These are phyloP conservation scores for Cucumis melo DNA, from an alignment of 306 rosid species.

Conservation along the genomic window DNA sequence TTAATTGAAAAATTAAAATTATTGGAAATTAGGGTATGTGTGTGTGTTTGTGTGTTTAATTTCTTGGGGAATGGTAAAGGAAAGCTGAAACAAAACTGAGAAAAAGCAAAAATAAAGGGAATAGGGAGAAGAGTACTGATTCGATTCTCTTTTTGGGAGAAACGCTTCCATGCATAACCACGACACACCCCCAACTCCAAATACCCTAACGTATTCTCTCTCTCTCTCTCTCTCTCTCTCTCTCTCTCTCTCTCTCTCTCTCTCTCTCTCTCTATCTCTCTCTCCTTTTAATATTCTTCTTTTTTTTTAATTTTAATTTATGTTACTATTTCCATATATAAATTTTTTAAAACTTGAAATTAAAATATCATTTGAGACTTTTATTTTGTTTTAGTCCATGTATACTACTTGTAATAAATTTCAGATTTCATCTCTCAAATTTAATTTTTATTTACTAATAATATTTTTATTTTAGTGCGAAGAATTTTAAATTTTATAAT, in stretches of 20 bases:
- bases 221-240: neutral
- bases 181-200: constrained; percentile 15
- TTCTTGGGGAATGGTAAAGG: constrained; percentile 88
- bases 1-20: too few relatives aligned
- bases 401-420: too few relatives aligned
- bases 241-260: constrained; percentile 8
- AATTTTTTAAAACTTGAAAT: neutral
- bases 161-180: constrained; percentile 85
- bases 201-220: constrained; percentile 26
- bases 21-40: too few relatives aligned
- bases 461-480: too few relatives aligned
- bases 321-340: neutral
- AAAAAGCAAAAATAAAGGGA: constrained; percentile 70
- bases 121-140: constrained; percentile 42
- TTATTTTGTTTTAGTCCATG: too few relatives aligned
- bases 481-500: too few relatives aligned
- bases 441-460: too few relatives aligned
- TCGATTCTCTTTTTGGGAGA: constrained; percentile 91
- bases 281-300: neutral
- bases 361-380: too few relatives aligned
- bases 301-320: neutral
- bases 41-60: too few relatives aligned
- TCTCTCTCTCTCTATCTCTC: constrained; percentile 8
- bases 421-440: too few relatives aligned
- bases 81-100: constrained; percentile 86